Evolutionary conservation across 768 basidiomycete genomes (phyloP), one percentile per base, ranked within the genome.

Genomic region (Lyophyllum shimeji): DNA sequence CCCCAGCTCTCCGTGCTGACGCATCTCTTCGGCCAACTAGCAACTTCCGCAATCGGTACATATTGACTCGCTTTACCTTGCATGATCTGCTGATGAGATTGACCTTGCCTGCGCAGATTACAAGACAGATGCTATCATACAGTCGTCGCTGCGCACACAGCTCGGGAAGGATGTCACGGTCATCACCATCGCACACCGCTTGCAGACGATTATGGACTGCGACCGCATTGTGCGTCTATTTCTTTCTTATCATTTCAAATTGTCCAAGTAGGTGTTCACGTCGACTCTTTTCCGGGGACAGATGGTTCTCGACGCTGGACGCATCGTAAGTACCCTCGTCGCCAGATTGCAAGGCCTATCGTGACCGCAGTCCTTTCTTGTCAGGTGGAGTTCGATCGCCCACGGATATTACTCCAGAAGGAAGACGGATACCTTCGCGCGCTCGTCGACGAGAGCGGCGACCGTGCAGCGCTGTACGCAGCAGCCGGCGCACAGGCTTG

Each of bases 161-260:
- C 83, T 90, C 58, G 74, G 73, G 15, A 71, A 78, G 42, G 83
- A 83, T 54, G 75, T 86, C 7, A 85, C 84, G 4, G 66, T 87
- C 21, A 69, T 88, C 27, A 84, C 82, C 2, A 83, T 91, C 45
- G 88, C 89, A 7, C 89, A 90, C 72, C 74, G 85, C 25, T 72
- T 89, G 17, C 79, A 82, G 58, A 87, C 85, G 0, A 81, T 89
- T 48, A 83, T 89, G 67, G 83, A 89, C 70, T 76, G 85, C 64
- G 80, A 83, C 71, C 77, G 73, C 60, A 74, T 80, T 45, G 74
- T 80, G 50, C 24, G 78, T 70, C 17, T 0, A 25, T 21, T 13
- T 18, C 6, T 0, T 53, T 2, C 23, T 12, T 51, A 18, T 23
- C n/a, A n/a, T n/a, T 46, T 15, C 39, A 17, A 29, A n/a, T n/a